phyloP scores from a whole-genome alignment of 2,329 filamentous ascomycete species.

The Fusarium albidum region DNA sequence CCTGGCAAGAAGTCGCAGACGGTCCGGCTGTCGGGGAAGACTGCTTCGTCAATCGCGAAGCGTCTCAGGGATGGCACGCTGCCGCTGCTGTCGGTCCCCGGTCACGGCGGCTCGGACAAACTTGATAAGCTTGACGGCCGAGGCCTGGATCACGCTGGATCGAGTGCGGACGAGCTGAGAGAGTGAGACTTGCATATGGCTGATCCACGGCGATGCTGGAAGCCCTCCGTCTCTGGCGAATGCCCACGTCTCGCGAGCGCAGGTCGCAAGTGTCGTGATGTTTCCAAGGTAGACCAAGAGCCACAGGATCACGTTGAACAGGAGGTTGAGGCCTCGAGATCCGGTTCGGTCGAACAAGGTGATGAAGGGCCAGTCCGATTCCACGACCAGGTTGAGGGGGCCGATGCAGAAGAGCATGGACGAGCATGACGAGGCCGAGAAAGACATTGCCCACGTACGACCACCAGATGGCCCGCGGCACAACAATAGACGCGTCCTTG shows the following conservation, averaged over 20 bases:
- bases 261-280: conserved; percentile 21
- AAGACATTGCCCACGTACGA: conserved; percentile 16
- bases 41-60: too few relatives aligned
- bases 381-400: conserved; percentile 6
- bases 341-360: conserved; percentile 16
- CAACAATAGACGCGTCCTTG: conserved; percentile 18
- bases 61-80: too few relatives aligned
- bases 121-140: too few relatives aligned
- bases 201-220: conserved; percentile 18
- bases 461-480: conserved; percentile 19
- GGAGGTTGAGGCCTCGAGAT: conserved; percentile 9
- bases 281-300: conserved; percentile 23
- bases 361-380: conserved; percentile 22
- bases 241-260: conserved; percentile 25
- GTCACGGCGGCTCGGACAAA: too few relatives aligned
- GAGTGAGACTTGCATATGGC: conserved; percentile 9
- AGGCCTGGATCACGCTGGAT: too few relatives aligned
- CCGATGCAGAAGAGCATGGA: conserved; percentile 30
- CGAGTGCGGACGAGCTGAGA: too few relatives aligned
- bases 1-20: too few relatives aligned
- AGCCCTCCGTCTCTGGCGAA: conserved; percentile 18
- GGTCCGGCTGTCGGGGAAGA: too few relatives aligned
- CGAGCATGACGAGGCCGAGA: conserved; percentile 24
- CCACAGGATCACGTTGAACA: conserved; percentile 23
- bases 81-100: too few relatives aligned